phyloP scores from a whole-genome alignment of 257 asterid species.

The Scutellaria baicalensis region DNA sequence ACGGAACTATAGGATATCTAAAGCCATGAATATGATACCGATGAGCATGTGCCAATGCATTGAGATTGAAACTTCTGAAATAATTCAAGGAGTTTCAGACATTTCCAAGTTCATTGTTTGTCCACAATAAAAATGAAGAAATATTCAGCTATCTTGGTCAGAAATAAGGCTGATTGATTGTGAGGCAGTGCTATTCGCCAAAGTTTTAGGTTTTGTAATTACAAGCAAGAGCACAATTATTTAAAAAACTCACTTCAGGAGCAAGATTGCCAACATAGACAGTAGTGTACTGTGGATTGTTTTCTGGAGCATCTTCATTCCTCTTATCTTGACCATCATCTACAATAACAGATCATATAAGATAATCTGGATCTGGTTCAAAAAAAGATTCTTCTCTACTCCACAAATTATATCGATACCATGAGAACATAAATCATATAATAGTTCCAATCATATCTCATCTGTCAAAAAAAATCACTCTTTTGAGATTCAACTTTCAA shows the following conservation, averaged over 20 bases:
- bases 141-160: neutral
- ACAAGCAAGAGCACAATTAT: neutral
- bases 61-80: neutral
- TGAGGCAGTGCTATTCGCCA: neutral
- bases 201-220: neutral
- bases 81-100: neutral
- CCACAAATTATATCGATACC: neutral
- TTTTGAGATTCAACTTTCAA: too few species aligned
- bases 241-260: constrained; percentile 50
- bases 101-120: neutral
- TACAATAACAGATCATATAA: constrained; percentile 22
- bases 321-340: constrained; percentile 60
- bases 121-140: neutral
- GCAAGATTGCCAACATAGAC: constrained; percentile 90
- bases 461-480: neutral
- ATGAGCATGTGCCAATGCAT: neutral
- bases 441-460: neutral
- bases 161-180: neutral
- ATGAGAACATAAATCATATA: neutral
- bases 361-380: neutral
- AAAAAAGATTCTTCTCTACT: neutral
- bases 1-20: neutral
- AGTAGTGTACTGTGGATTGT: constrained; percentile 70
- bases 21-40: neutral
- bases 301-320: constrained; percentile 72